Conservation (phyloP, 352 stramenopile genomes). For the Globisporangium rhizosaccharum region DNA sequence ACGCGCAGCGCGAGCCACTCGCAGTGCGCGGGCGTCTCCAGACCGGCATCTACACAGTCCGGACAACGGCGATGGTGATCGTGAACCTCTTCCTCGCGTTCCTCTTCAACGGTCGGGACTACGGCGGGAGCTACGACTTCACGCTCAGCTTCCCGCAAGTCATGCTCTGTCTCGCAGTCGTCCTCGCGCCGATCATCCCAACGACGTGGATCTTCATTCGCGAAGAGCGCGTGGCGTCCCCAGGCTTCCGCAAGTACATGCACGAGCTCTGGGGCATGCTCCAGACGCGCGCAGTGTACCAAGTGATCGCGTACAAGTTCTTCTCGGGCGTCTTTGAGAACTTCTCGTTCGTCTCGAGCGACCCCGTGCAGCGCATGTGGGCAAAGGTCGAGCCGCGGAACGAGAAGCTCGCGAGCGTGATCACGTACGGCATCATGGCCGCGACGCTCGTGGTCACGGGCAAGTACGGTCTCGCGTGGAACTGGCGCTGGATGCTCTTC, state of each 20-base stretch:
- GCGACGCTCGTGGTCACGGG: slow-evolving; percentile 29
- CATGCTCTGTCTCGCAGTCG: slow-evolving; percentile 13
- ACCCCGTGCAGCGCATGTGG: slow-evolving; percentile 31
- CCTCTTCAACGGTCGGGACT: slow-evolving; percentile 50
- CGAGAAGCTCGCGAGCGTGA: slow-evolving; percentile 23
- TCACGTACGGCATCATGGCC: slow-evolving; percentile 24
- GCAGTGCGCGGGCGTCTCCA: slow-evolving; percentile 34
- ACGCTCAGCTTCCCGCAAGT: slow-evolving; percentile 46
- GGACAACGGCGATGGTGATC: slow-evolving; percentile 29
- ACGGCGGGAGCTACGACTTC: slow-evolving; percentile 49
- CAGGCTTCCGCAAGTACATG: slow-evolving; percentile 20
- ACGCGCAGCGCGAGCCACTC: slow-evolving; percentile 37
- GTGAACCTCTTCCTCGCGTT: slow-evolving; percentile 33
- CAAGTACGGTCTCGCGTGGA: slow-evolving; percentile 41
- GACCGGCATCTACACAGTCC: slow-evolving; percentile 39
- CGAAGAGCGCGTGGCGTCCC: slow-evolving; percentile 20
- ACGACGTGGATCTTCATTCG: slow-evolving; percentile 25
- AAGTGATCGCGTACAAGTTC: slow-evolving; percentile 50
- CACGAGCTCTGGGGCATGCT: slow-evolving; percentile 26
- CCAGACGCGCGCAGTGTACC: slow-evolving; percentile 40
- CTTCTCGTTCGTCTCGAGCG: slow-evolving; percentile 27
- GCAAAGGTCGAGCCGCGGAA: slow-evolving; percentile 28
- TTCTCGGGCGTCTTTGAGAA: slow-evolving; percentile 36
- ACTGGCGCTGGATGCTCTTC: slow-evolving; percentile 38
- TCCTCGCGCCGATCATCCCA: slow-evolving; percentile 9